Evolutionary conservation across 1,139 yeast species (phyloP).

Genomic region (Candida buenavistaensis): DNA sequence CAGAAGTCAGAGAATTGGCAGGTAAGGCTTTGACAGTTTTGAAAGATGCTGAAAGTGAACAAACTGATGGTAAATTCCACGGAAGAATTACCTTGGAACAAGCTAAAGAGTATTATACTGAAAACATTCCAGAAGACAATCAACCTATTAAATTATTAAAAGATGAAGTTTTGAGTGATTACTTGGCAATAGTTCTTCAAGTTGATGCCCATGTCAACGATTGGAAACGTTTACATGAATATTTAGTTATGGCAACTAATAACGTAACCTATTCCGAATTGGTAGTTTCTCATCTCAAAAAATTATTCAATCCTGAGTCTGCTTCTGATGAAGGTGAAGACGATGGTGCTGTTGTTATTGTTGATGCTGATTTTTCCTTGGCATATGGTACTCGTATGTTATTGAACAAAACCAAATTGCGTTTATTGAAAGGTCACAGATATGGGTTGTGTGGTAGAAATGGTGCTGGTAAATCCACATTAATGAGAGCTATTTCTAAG

Average conservation of each 20-base stretch:
- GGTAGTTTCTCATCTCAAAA: constrained; percentile 58
- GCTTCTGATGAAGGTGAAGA: constrained; percentile 67
- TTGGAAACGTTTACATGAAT: constrained; percentile 72
- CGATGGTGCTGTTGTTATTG: constrained; percentile 69
- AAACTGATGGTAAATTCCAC: constrained; percentile 68
- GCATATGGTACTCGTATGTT: constrained; percentile 99
- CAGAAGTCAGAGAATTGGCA: constrained; percentile 95
- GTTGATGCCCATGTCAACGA: constrained; percentile 88
- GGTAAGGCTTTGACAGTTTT: constrained; percentile 79
- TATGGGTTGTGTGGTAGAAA: constrained; percentile 98
- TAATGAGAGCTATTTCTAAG: constrained; percentile 95
- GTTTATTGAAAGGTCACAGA: constrained; percentile 91
- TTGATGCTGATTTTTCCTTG: constrained; percentile 89
- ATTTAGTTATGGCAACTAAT: constrained; percentile 29
- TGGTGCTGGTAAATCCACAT: constrained; percentile 98
- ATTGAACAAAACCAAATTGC: constrained; percentile 83
- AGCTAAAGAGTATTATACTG: constrained; percentile 48
- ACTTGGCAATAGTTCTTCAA: constrained; percentile 57
- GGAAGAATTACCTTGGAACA: constrained; percentile 65
- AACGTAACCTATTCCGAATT: constrained; percentile 37
- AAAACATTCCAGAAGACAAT: constrained; percentile 31
- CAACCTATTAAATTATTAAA: constrained; percentile 19
- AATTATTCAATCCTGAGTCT: constrained; percentile 65
- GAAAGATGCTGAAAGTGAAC: constrained; percentile 74
- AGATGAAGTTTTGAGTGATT: constrained; percentile 29